Evolutionary conservation across 176 grass and related monocot genomes (phyloP).

Genomic region (Typha latifolia): DNA sequence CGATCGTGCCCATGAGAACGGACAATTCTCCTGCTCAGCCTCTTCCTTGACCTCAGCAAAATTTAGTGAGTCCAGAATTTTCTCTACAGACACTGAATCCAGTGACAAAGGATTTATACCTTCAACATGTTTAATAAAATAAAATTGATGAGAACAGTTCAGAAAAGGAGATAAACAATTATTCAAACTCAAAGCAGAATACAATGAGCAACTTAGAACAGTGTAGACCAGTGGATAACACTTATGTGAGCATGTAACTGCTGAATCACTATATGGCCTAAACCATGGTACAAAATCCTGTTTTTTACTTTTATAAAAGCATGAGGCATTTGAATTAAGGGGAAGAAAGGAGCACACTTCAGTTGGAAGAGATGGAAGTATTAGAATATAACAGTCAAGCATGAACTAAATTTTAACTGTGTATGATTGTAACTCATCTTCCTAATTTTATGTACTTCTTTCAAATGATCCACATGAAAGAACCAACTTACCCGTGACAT

Average conservation of each 20-base stretch:
- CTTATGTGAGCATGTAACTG: too few species aligned
- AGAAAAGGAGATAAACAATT: not conserved
- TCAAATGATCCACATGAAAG: not conserved
- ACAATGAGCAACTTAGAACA: too few species aligned
- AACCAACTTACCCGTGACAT: constrained; percentile 52
- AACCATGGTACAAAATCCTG: too few species aligned
- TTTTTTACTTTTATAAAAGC: too few species aligned
- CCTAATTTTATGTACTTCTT: not conserved
- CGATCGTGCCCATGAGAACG: constrained; percentile 88
- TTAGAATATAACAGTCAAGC: too few species aligned
- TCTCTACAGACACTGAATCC: constrained; percentile 31
- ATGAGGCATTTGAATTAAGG: too few species aligned
- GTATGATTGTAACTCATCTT: not conserved
- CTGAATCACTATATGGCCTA: too few species aligned
- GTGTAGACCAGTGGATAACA: too few species aligned
- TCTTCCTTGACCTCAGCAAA: constrained; percentile 38
- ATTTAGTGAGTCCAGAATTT: constrained; percentile 40
- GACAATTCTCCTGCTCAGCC: constrained; percentile 59
- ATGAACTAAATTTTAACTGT: too few species aligned
- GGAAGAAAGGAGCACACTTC: too few species aligned
- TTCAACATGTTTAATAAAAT: constrained; percentile 21
- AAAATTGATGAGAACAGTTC: not conserved
- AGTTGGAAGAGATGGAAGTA: too few species aligned
- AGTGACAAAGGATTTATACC: constrained; percentile 49
- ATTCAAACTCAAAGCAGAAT: too few species aligned